Evolutionary conservation across 1,139 yeast species (phyloP), one percentile per base, ranked within the genome.

Genomic region (Groenewaldozyma sp.): DNA sequence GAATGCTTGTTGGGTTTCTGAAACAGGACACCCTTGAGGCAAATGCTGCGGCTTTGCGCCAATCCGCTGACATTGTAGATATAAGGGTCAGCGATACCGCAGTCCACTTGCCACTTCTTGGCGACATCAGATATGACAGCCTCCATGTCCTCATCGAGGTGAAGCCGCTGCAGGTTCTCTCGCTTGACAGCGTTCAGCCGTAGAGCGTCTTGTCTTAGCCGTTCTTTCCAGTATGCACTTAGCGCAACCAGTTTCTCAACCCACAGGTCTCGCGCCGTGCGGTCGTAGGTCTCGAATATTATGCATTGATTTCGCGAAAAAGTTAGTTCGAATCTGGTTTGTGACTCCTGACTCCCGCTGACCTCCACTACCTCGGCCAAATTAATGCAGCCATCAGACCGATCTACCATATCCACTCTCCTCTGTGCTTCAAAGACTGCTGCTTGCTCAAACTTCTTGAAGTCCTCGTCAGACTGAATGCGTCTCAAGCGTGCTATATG

Each of bases 1-100:
- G 84, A 61, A 54, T 82, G 88, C 53, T 77, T 82, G 45, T 73
- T 75, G 3, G 76, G 70, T 52, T 86, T 86, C 48, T 76, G 77
- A 54, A 71, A 84, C 31, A 87, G 57, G 31, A 67, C 59, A 0
- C 95, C 95, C 46, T 75, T 71, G 41, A 58, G 56, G 20, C 78
- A 62, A 10, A 86, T 63, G n/a, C 78, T 68, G 17, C 76, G 70
- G 22, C 77, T 68, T 61, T 80, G 66, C 0, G 88, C 67, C 35
- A 76, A 55, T 3, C 78, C 64, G 19, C 80, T 75, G 28, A 78
- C 70, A 45, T 75, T 72, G 55, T 73, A 73, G 2, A 75, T 57
- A 14, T 51, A 49, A 1, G 82, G 66, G 49, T 78, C 76, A 0
- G 84, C 74, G 3, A 59, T 45, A 0, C 82, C 80, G 27, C 69